A percentile compares a stretch with the other conserved stretches of the same genome.
phyloP scores from a whole-genome alignment of 2,329 filamentous ascomycete species.

The Venturia aucupariae region DNA sequence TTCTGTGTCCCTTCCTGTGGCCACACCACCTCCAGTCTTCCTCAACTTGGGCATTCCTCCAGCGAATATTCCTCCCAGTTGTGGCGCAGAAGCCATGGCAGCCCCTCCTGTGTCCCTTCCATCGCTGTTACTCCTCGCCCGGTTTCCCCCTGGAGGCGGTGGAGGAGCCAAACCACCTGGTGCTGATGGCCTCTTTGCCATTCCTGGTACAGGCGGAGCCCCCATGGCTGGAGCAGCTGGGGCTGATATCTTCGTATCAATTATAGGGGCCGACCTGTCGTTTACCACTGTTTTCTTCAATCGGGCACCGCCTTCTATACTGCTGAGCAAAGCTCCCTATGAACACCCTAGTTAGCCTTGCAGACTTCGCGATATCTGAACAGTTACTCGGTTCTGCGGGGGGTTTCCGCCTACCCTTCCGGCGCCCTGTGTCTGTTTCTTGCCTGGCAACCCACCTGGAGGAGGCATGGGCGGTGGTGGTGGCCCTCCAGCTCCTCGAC shows the following conservation, averaged over 20 bases:
- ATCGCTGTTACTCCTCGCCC: conserved; percentile 79
- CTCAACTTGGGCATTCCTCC: conserved; percentile 93
- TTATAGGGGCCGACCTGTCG: conserved; percentile 74
- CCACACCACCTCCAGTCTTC: conserved; percentile 68
- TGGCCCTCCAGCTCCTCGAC: conserved; percentile 44
- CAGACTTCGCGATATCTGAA: neutral
- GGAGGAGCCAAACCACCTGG: conserved; percentile 34
- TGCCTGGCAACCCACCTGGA: conserved; percentile 49
- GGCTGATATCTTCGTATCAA: conserved; percentile 46
- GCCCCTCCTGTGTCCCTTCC: conserved; percentile 29
- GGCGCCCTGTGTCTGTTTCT: conserved; percentile 39
- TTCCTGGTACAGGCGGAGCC: conserved; percentile 70
- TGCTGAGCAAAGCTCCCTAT: conserved; percentile 75
- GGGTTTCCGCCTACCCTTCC: conserved; percentile 48
- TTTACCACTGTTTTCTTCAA: conserved; percentile 83
- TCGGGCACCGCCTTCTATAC: conserved; percentile 72
- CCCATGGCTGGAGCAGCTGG: conserved; percentile 56
- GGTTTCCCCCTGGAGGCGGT: conserved; percentile 58
- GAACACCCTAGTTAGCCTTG: neutral
- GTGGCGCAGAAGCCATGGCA: conserved; percentile 56
- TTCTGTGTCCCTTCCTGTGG: conserved; percentile 51
- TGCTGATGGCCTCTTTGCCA: conserved; percentile 24
- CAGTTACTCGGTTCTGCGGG: neutral
- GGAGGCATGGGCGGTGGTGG: conserved; percentile 58
- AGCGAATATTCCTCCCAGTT: conserved; percentile 79